Base-by-base conservation (phyloP, 495 filamentous ascomycete species). In the Penicillium paradoxum region DNA sequence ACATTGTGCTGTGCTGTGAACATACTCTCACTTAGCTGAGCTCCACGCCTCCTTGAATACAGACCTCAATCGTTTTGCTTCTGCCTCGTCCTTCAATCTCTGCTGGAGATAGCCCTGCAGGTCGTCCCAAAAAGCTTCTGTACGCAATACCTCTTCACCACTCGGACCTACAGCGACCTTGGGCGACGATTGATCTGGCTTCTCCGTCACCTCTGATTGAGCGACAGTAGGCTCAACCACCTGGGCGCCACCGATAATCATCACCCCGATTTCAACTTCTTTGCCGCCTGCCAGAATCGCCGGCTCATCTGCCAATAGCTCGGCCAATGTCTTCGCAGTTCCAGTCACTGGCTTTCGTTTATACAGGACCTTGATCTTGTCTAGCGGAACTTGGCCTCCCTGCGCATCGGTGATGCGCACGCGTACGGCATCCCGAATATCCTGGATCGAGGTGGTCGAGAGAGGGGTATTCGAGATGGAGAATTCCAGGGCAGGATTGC, bases 61-160 rank as follows among this genome's bases (percentile, higher is more conserved):
- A n/a, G 62, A 69, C 41, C 76, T 68, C 54, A 89, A 69, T 65
- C 82, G 82, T 57, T 76, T 81, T 7, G 85, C 88, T 51, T 83
- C 79, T 48, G 69, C 71, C 52, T 85, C 80, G 68, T 95, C 87
- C 68, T 83, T 81, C 46, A 96, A 56, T 68, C 88, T 80, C 76
- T 89, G 86, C 59, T 81, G 68, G 67, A 98, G 67, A 64, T 85
- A 98, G 13, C 80, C 88, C 64, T 81, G 83, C 56, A 98, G 65
- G 76, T 97, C 93, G 30, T 72, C 70, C 93, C 93, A 98, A 70
- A 98, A 98, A 54, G 79, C 83, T 29, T 87, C 83, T 21, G 81
- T 85, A 53, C 76, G 61, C 55, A 97, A 59, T 34, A 87, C 77
- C 19, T 77, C 79, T 42, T 58, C 68, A 18, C 82, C 83, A 57